Base-by-base conservation (phyloP, 2,329 filamentous ascomycete genomes). In the Aureobasidium sp. region DNA sequence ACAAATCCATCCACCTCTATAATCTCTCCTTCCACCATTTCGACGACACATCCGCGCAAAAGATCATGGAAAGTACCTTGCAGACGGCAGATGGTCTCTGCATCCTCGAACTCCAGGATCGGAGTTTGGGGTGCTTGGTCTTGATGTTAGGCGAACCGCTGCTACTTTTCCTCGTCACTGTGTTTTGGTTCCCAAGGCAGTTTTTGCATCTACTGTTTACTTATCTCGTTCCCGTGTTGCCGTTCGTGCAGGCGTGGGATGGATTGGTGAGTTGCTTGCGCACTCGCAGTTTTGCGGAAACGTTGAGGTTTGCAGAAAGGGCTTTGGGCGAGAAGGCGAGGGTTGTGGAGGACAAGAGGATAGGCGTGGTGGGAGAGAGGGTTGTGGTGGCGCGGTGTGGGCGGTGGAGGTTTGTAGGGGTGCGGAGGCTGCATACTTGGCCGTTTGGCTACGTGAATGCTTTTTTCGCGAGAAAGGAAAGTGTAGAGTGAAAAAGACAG, bases 11-110 rank as follows among this genome's bases (percentile, higher is more conserved):
- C 70, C 79, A 88, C 5, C 75, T 91, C 55, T 91, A 89, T 72
- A 89, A 87, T 70, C 78, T 90, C 2, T 83, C 87, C 1, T 92
- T 92, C 69, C 89, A 91, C 73, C 88, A 91, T 74, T 91, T 91
- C 67, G 81, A 85, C 64, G 86, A 91, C 68, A 74, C 75, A 4
- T 73, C 85, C 20, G 88, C 86, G 0, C 75, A 71, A 29, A 77
- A 79, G 9, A 87, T 90, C 34, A 71, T 92, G 36, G 78, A 77
- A 58, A 85, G 88, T 70, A 87, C 86, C 0, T 72, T 90, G 41
- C 78, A 83, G 67, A 88, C 83, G 0, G 82, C 83, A 58, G 81
- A 88, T 64, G 87, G 83, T 0, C 87, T 90, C 67, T 86, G 81
- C 9, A 88, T 91, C 64, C 85, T 91, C 65, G 88, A 91, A 74